Evolutionary conservation across 805 yeast species (phyloP), one percentile per base, ranked within the genome.

Genomic region (Lachancea sp.): DNA sequence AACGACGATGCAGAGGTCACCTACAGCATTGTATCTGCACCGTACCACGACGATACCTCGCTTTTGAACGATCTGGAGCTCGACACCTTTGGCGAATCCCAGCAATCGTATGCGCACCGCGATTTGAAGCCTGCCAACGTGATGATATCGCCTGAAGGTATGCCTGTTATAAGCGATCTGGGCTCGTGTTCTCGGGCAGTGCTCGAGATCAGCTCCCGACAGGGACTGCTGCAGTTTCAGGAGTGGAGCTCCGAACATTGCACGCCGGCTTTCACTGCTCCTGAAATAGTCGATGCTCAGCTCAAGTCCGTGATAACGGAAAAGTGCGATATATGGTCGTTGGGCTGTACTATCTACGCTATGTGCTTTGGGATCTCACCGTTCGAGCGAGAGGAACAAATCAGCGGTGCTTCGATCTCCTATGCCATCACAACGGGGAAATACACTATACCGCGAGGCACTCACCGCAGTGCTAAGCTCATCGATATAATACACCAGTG

Each of bases 71-170:
- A 56, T 25, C 42, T 58, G 18, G 52, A 57, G 42, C 46, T 51
- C 31, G 54, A 48, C 33, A 42, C 40, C 11, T 42, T 41, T 17
- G 46, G 30, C n/a, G 47, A 50, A 12, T 33, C 49, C 9, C 50
- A 48, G 11, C 51, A 42, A 10, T 40, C 57, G 20, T 88, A 76
- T 61, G 91, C 95, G 0, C 97, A 90, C 62, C 67, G 89, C 46
- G 96, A 90, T 60, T 67, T 90, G 45, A 90, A 87, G 59, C 96
- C 97, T 0, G 95, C 93, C 2, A 90, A 87, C 58, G 77, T 89
- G 15, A 82, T 90, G 90, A 66, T 89, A 4, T 73, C 85, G 0
- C 75, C 79, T 36, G 84, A 81, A 49, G 88, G 87, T 2, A 60
- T 75, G 12, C 95, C 95, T 0, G 88, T 90, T 7, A 68, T 91